Base-by-base conservation (phyloP, 306 rosid genomes). In the Dryas drummondii region DNA sequence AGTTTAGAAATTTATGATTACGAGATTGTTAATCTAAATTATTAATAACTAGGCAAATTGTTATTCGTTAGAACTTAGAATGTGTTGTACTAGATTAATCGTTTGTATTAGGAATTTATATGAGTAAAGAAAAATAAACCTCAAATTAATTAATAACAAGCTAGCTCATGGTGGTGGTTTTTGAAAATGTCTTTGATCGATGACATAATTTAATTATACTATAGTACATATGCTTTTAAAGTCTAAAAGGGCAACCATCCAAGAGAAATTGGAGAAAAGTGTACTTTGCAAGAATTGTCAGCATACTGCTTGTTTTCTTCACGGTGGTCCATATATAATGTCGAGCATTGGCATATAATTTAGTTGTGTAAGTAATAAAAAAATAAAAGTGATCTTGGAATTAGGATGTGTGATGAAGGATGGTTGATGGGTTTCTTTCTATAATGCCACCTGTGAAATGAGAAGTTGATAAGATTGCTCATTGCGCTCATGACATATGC, bases 281-380 rank as follows among this genome's bases (percentile, higher is more conserved):
- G 76, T 63, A 78, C 82, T 58, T 69, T 79, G 55, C 78, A 59
- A 56, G 72, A 67, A 70, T 85, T 85, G 86, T 87, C 89, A 78
- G 81, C 37, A 71, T 52, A 64, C 68, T 74, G 22, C 66, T 44
- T 53, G 69, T 84, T 84, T 79, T 74, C 73, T 76, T 79, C 74
- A 62, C 65, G 73, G 80, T 84, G 88, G 91, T 81, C 92, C 88
- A 87, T 77, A 46, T 5, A 5, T 46, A 5, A 2, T 15, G 46
- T 15, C 40, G 4, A 65, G 80, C 79, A 57, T 79, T 74, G 42
- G 13, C 63, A 78, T 72, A 40, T 72, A 40, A 56, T 32, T 68
- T 12, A 50, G 66, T 54, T 58, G 67, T 59, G 44, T 40, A 3
- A 9, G 14, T 48, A 27, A 7, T 5, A 12, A 17, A 10, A 22